Evolutionary conservation across 2,329 filamentous ascomycete genomes (phyloP).

Genomic region (Phaeoacremonium minimum): DNA sequence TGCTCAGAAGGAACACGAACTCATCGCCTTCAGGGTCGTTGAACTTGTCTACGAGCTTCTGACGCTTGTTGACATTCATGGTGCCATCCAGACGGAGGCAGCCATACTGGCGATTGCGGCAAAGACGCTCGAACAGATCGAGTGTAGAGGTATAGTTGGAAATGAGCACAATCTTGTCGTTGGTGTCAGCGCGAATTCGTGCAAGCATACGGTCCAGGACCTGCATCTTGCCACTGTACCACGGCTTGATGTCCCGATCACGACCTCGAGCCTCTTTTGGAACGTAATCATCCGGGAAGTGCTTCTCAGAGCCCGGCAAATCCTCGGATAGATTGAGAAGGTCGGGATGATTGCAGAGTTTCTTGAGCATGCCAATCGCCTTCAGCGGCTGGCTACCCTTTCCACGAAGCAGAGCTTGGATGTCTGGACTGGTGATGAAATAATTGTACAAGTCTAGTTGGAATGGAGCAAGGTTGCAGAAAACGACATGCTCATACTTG

Average conservation of each 20-base stretch:
- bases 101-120: constrained; percentile 79
- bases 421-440: constrained; percentile 93
- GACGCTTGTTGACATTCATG: constrained; percentile 96
- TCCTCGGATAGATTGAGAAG: constrained; percentile 79
- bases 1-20: constrained; percentile 93
- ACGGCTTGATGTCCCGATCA: constrained; percentile 87
- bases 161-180: constrained; percentile 98
- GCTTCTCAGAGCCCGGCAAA: constrained; percentile 78
- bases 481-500: constrained; percentile 99
- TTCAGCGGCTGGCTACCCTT: constrained; percentile 96
- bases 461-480: constrained; percentile 91
- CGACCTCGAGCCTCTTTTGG: constrained; percentile 83
- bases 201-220: constrained; percentile 98
- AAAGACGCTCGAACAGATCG: constrained; percentile 89
- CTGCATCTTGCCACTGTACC: constrained; percentile 98
- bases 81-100: constrained; percentile 87
- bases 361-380: constrained; percentile 94
- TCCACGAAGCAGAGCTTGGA: constrained; percentile 83
- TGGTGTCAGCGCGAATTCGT: constrained; percentile 90
- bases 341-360: constrained; percentile 97
- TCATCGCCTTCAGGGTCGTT: constrained; percentile 88
- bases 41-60: constrained; percentile 96
- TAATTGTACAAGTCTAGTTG: constrained; percentile 93
- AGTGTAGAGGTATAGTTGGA: constrained; percentile 97
- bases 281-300: constrained; percentile 82